Percentiles rank a stretch among this genome's conserved stretches.
Evolutionary conservation across 2,329 filamentous ascomycete genomes (phyloP).

Genomic region (Didymella segeticola): DNA sequence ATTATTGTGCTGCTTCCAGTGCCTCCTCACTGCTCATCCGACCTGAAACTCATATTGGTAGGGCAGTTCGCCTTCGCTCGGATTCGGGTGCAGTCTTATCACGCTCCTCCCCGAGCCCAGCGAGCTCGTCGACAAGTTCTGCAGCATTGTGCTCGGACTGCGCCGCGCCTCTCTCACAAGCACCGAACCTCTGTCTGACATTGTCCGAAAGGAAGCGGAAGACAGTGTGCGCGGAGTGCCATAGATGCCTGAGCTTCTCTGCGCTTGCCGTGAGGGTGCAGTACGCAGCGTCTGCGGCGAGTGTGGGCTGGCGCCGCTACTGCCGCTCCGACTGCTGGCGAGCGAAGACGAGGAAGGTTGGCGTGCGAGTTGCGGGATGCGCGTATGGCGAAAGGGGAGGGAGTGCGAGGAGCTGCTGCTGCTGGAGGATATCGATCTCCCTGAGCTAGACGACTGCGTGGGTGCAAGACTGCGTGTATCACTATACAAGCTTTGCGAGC

Average conservation of each 20-base stretch:
- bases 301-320: conserved; percentile 21
- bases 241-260: conserved; percentile 30
- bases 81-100: conserved; percentile 34
- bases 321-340: conserved; percentile 18
- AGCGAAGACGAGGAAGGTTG: conserved; percentile 31
- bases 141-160: conserved; percentile 40
- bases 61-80: conserved; percentile 40
- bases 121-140: conserved; percentile 41
- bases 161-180: conserved; percentile 26
- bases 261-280: conserved; percentile 35
- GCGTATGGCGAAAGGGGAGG: conserved; percentile 28
- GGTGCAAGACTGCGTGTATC: conserved; percentile 45
- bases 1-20: not conserved
- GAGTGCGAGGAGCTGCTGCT: conserved; percentile 33
- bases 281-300: conserved; percentile 41
- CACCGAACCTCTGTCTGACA: conserved; percentile 38
- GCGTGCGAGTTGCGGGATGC: conserved; percentile 34
- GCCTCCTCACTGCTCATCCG: conserved; percentile 17
- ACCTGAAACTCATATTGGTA: conserved; percentile 40
- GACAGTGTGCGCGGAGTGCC: conserved; percentile 35
- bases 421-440: conserved; percentile 8
- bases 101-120: conserved; percentile 37
- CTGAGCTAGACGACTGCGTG: conserved; percentile 32
- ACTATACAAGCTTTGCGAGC: conserved; percentile 32
- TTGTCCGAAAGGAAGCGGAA: conserved; percentile 26